These are phyloP conservation scores for Populus ilicifolia DNA, from an alignment of 345 rosid genomes.

Conservation along the genomic window DNA sequence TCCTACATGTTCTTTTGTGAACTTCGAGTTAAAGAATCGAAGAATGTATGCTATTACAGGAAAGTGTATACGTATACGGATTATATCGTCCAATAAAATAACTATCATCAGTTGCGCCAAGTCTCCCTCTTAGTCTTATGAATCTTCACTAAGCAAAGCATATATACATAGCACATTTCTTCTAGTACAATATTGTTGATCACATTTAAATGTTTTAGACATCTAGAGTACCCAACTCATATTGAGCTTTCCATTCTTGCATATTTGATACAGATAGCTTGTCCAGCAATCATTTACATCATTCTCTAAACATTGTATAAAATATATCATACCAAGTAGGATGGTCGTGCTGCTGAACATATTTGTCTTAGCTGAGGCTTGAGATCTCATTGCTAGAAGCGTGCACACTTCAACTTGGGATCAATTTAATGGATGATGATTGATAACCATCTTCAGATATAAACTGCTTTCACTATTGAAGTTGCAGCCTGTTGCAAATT, in stretches of 20 bases:
- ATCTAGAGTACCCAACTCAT: neutral
- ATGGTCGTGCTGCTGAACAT: conserved; percentile 13
- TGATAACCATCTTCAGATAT: conserved; percentile 1
- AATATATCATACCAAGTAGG: conserved; percentile 22
- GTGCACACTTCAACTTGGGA: conserved; percentile 11
- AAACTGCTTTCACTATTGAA: conserved; percentile 21
- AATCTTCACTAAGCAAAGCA: neutral
- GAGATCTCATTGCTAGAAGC: conserved; percentile 14
- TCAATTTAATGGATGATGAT: conserved; percentile 3
- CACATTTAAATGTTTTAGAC: neutral
- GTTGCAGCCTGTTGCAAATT: conserved; percentile 34
- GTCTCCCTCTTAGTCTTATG: neutral
- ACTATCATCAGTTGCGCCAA: neutral
- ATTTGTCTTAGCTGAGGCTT: conserved; percentile 12
- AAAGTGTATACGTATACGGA: neutral
- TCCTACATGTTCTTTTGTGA: neutral
- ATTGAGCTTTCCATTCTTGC: conserved; percentile 5
- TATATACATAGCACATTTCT: neutral
- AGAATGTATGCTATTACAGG: neutral
- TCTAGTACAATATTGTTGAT: neutral
- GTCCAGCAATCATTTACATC: conserved; percentile 11
- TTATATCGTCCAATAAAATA: neutral
- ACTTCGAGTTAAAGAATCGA: neutral
- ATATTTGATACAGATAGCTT: neutral
- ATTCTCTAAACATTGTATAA: conserved; percentile 18